These are phyloP conservation scores for Colletotrichum destructivum DNA, from an alignment of 2,329 filamentous ascomycete genomes.

Conservation along the genomic window DNA sequence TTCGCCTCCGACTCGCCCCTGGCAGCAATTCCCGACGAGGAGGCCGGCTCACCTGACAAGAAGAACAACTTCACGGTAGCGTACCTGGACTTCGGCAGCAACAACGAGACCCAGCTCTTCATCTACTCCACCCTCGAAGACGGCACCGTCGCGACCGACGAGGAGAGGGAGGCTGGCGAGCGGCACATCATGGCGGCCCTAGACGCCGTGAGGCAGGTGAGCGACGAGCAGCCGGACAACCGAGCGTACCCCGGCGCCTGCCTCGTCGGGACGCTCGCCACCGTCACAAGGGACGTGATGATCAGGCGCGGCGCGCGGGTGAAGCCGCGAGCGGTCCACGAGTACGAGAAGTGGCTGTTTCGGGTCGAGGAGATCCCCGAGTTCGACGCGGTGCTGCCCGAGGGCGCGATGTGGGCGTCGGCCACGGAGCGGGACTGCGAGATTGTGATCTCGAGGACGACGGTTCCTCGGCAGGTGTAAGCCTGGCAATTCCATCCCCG, in stretches of 20 bases:
- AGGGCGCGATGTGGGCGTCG: constrained; percentile 69
- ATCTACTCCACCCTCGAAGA: constrained; percentile 70
- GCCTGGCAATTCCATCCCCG: constrained; percentile 45
- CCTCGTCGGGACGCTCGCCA: constrained; percentile 55
- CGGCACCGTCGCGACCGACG: constrained; percentile 24
- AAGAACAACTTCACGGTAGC: constrained; percentile 65
- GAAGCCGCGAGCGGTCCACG: constrained; percentile 46
- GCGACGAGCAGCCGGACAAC: constrained; percentile 44
- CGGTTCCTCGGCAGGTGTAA: constrained; percentile 70
- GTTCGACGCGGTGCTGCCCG: constrained; percentile 52
- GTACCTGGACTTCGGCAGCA: constrained; percentile 73
- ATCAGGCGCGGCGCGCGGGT: constrained; percentile 43
- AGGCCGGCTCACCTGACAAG: constrained; percentile 22
- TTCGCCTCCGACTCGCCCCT: constrained; percentile 48
- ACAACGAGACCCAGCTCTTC: constrained; percentile 77
- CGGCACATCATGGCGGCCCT: constrained; percentile 53
- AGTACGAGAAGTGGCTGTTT: constrained; percentile 74
- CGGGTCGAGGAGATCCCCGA: constrained; percentile 60
- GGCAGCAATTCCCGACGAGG: not conserved
- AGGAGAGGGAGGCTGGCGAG: constrained; percentile 48
- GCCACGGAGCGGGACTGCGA: constrained; percentile 67
- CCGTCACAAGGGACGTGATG: constrained; percentile 45
- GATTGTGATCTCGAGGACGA: constrained; percentile 68
- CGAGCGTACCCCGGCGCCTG: constrained; percentile 49
- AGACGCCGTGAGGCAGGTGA: constrained; percentile 49